Evolutionary conservation across 2,329 filamentous ascomycete species (phyloP), one percentile per base, ranked within the genome.

Genomic region (Gaeumannomyces sp.): DNA sequence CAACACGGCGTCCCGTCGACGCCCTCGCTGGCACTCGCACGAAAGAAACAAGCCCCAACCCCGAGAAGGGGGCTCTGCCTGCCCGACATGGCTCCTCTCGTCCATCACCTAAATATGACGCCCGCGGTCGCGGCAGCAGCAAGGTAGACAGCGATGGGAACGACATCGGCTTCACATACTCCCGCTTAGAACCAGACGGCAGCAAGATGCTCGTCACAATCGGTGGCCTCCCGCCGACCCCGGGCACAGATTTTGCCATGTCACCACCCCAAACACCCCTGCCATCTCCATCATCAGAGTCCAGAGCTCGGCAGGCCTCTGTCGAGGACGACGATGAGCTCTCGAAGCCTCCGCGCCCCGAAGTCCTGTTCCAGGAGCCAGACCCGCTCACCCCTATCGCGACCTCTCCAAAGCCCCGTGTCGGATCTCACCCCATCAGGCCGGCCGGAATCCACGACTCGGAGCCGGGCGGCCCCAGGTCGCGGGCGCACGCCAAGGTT

Each of bases 401-500:
- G 14, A 19, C 13, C 59, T 27, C n/a, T 38, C 56, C 56, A 6
- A 62, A 62, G 19, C 38, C 25, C 25, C 60, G 60, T 14, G 64
- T 70, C 22, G 57, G 31, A 14, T 59, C 62, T n/a, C 53, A 63
- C 33, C 62, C 53, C 14, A 73, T 75, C 45, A 70, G 69, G 27
- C 65, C 70, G 1, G 71, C 71, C 60, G 70, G 71, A 13, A 35
- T 68, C 53, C 73, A 76, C 64, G 73, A 78, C 62, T 68, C 74
- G 33, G 75, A 76, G 27, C 69, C 73, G 1, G 70, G 70, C 45
- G 74, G 73, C 1, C 76, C 75, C n/a, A 71, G 72, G 60, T 74
- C 73, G 27, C 72, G 71, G 25, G 67, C 73, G 35, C 72, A 72
- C 65, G 70, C 74, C 64, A 70, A 69, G 22, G 69, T 69, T 14